Evolutionary conservation across 768 basidiomycete genomes (phyloP), one percentile per base, ranked within the genome.

Genomic region (Naganishia vaughanmartiniae): DNA sequence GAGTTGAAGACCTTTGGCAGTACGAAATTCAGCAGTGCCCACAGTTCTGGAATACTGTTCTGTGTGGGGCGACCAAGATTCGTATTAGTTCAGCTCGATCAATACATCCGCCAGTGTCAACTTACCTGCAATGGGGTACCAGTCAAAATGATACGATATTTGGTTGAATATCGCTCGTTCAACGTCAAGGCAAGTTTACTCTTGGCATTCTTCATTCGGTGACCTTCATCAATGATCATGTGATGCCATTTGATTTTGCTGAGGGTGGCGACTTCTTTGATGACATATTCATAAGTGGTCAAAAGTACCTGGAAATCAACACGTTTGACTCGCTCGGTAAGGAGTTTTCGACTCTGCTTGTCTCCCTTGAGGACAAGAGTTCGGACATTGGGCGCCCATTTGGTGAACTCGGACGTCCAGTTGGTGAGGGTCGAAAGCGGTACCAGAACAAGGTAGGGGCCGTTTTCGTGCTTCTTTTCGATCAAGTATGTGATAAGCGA

Each of bases 161-260:
- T 89, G 24, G 92, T 92, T 79, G 93, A 90, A 76, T 97, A 97
- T 82, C 90, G 92, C 54, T 90, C 90, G 19, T 90, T 91, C 39
- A 97, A 86, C 0, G 94, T 97, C 80, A 92, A 90, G 4, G 88
- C 86, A 45, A 96, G 86, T 83, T 95, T 95, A 76, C 84, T 92
- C 86, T 82, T 92, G 17, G 88, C 93, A 79, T 97, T 96, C 84
- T 97, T 97, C 92, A 96, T 93, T 78, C 93, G 90, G 82, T 96
- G 93, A 75, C 93, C 93, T 85, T 97, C 93, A 78, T 97, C 93
- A 73, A 97, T 93, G 80, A 97, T 95, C 92, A 94, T 95, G 79
- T 97, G 94, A 10, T 94, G 82, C 93, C 93, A 97, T 78, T 92
- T 93, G 75, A 93, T 86, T 83, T 93, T 93, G 82, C 89, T 88